Conservation (phyloP, 106 monocot species). For the Hemerocallis citrina region DNA sequence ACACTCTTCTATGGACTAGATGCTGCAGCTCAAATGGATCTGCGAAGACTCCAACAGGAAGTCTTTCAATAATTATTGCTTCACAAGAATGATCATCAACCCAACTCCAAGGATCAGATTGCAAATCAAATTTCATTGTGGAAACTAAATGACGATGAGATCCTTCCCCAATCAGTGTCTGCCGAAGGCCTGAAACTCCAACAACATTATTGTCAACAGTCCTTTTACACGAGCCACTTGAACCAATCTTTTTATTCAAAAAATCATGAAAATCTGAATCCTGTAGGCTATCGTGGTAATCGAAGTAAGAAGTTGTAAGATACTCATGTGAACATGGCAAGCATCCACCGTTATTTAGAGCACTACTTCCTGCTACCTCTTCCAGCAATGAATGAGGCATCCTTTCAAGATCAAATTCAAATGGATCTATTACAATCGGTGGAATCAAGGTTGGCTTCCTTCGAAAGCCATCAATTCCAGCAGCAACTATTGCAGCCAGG, state of each 20-base stretch:
- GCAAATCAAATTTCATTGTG: constrained; percentile 20
- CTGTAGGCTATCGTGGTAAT: constrained; percentile 8
- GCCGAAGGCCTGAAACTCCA: constrained; percentile 8
- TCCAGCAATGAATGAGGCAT: too few relatives aligned
- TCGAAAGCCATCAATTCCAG: too few relatives aligned
- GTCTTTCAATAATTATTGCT: constrained; percentile 53
- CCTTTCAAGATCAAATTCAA: too few relatives aligned
- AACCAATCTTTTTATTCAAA: constrained; percentile 15
- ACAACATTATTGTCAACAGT: constrained; percentile 2
- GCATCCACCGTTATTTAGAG: constrained; percentile 13
- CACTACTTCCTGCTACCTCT: not conserved
- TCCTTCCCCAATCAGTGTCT: constrained; percentile 65
- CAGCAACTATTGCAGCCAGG: too few relatives aligned
- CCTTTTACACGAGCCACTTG: constrained; percentile 15
- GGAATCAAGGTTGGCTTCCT: too few relatives aligned
- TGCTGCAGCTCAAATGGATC: constrained; percentile 86
- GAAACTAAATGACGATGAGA: constrained; percentile 64
- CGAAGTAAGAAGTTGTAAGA: constrained; percentile 16
- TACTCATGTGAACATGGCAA: constrained; percentile 16
- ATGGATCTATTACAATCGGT: too few relatives aligned
- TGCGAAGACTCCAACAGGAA: constrained; percentile 78
- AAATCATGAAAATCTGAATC: constrained; percentile 28
- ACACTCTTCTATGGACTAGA: too few relatives aligned
- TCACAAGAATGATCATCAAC: constrained; percentile 38
- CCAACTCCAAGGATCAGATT: constrained; percentile 6